Evolutionary conservation across 768 basidiomycete genomes (phyloP).

Genomic region (Pholiota conissans): DNA sequence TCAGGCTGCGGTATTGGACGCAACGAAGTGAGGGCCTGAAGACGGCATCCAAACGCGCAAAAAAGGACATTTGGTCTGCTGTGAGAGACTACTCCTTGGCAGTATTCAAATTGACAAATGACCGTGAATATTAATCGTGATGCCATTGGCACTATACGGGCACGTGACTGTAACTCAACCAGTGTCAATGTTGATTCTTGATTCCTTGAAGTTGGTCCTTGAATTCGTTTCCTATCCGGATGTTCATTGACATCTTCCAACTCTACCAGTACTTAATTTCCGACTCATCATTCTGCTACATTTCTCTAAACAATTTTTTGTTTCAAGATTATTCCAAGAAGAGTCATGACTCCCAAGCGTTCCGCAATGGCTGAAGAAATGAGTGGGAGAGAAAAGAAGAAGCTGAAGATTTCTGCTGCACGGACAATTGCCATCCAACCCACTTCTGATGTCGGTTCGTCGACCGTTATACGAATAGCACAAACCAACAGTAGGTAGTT

Average conservation of each 20-base stretch:
- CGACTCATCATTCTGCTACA: too few species aligned
- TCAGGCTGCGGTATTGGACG: slow-evolving; percentile 35
- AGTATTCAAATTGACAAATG: too few species aligned
- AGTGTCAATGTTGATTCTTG: too few species aligned
- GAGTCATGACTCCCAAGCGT: slow-evolving; percentile 33
- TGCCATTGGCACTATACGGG: too few species aligned
- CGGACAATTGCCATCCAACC: slow-evolving; percentile 69
- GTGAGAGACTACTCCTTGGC: not conserved
- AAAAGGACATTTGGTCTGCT: slow-evolving; percentile 11
- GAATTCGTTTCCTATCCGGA: too few species aligned
- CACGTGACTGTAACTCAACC: too few species aligned
- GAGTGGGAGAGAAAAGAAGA: slow-evolving; percentile 63
- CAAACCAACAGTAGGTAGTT: not conserved
- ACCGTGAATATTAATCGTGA: too few species aligned
- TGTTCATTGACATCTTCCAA: too few species aligned
- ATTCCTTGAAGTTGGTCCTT: too few species aligned
- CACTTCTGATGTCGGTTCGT: slow-evolving; percentile 17
- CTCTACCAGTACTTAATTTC: too few species aligned
- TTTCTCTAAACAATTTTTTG: not conserved
- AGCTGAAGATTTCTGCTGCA: slow-evolving; percentile 59
- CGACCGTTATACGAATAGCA: slow-evolving; percentile 31
- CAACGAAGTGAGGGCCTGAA: slow-evolving; percentile 7
- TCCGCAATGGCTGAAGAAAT: slow-evolving; percentile 30
- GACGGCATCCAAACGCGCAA: slow-evolving; percentile 12
- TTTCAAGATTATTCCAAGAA: not conserved